These are phyloP conservation scores for Solanum pinnatisectum DNA, from an alignment of 257 asterid species.

Conservation along the genomic window DNA sequence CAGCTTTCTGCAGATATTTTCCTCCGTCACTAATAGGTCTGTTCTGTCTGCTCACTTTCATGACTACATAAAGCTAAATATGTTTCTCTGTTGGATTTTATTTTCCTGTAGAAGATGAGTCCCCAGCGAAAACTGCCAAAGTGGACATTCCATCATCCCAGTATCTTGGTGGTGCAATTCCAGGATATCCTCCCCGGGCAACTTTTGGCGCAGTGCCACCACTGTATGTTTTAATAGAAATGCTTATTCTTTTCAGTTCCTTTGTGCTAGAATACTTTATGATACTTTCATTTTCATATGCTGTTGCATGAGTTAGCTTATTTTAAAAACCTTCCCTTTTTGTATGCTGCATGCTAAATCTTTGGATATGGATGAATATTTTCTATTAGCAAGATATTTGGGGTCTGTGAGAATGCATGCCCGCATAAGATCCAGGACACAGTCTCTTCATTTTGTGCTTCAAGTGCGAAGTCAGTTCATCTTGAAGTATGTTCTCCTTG, in stretches of 20 bases:
- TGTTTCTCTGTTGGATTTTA: neutral
- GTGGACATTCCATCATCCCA: constrained; percentile 53
- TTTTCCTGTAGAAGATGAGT: constrained; percentile 56
- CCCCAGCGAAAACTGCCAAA: constrained; percentile 61
- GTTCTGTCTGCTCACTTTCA: neutral
- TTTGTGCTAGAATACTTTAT: neutral
- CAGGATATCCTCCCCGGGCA: constrained; percentile 58
- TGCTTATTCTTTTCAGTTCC: neutral
- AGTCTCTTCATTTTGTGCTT: neutral
- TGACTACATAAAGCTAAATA: neutral
- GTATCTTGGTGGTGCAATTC: constrained; percentile 37
- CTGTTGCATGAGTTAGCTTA: neutral
- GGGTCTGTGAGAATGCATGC: neutral
- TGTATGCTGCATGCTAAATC: neutral
- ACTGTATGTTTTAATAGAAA: constrained; percentile 29
- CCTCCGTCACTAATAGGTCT: neutral
- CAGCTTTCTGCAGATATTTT: neutral
- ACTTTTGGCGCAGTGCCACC: constrained; percentile 38
- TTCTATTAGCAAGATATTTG: neutral
- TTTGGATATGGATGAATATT: neutral
- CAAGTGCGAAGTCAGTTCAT: neutral
- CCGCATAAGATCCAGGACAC: neutral
- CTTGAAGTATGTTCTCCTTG: neutral
- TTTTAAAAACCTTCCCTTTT: neutral
- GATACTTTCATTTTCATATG: neutral